These are phyloP conservation scores for Jamesozyma rosinii DNA, from an alignment of 805 yeast genomes.

Conservation along the genomic window DNA sequence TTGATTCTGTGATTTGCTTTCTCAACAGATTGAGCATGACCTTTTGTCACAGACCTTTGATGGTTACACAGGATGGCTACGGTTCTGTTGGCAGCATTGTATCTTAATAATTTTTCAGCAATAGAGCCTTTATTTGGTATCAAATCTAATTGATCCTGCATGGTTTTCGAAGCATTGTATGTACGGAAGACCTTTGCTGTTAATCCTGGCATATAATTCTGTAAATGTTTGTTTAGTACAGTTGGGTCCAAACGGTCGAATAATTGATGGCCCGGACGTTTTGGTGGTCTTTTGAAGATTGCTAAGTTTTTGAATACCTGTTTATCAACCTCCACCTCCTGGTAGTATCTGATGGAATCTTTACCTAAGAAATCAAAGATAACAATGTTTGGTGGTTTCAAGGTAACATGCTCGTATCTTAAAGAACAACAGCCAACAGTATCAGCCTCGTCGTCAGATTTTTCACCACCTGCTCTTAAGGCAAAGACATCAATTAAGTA, in stretches of 20 bases:
- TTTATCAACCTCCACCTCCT: slow-evolving; percentile 84
- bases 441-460: slow-evolving; percentile 94
- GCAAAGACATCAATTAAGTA: slow-evolving; percentile 89
- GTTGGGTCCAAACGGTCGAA: slow-evolving; percentile 86
- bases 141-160: slow-evolving; percentile 87
- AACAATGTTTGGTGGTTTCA: slow-evolving; percentile 78
- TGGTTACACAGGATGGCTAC: slow-evolving; percentile 96
- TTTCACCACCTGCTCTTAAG: slow-evolving; percentile 95
- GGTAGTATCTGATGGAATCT: slow-evolving; percentile 84
- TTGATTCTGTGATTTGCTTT: slow-evolving; percentile 68
- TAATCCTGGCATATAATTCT: slow-evolving; percentile 81
- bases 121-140: slow-evolving; percentile 82
- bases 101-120: slow-evolving; percentile 75
- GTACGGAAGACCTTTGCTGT: slow-evolving; percentile 98
- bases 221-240: slow-evolving; percentile 74
- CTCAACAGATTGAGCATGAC: slow-evolving; percentile 71
- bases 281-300: slow-evolving; percentile 82
- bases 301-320: slow-evolving; percentile 85
- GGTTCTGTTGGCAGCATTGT: slow-evolving; percentile 90
- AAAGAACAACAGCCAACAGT: slow-evolving; percentile 97
- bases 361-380: slow-evolving; percentile 91
- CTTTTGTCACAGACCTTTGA: slow-evolving; percentile 84
- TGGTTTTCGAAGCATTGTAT: slow-evolving; percentile 88
- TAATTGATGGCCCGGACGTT: slow-evolving; percentile 82
- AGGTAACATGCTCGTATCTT: slow-evolving; percentile 78